These are phyloP conservation scores for Golubevia pallescens DNA, from an alignment of 1,284 basidiomycete species.

Conservation along the genomic window DNA sequence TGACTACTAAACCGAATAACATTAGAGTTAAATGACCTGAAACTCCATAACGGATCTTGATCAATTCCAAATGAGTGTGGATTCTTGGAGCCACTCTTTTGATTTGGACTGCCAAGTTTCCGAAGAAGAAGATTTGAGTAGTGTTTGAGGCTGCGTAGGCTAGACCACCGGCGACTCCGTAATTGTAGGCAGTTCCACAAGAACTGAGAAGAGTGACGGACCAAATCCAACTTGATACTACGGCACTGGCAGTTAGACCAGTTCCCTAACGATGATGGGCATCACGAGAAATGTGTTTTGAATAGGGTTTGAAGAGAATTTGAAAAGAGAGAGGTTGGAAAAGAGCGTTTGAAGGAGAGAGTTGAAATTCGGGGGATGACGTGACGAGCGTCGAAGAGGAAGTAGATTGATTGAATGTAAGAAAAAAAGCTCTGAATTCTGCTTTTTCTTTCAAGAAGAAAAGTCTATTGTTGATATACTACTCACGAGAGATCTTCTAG, in stretches of 20 bases:
- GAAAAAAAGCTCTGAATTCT: too few species aligned
- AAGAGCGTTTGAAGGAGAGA: too few species aligned
- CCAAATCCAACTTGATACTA: constrained; percentile 40
- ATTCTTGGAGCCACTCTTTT: constrained; percentile 42
- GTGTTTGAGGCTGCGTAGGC: neutral
- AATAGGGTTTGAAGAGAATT: too few species aligned
- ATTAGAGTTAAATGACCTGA: constrained; percentile 42
- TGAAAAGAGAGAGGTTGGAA: too few species aligned
- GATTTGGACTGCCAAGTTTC: constrained; percentile 45
- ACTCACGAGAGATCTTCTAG: too few species aligned
- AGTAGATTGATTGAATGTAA: too few species aligned
- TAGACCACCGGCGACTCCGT: constrained; percentile 34
- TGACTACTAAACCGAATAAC: constrained; percentile 50
- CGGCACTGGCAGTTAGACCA: constrained; percentile 8
- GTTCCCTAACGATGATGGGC: constrained; percentile 7
- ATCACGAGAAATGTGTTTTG: neutral
- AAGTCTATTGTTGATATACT: too few species aligned
- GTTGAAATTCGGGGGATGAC: too few species aligned
- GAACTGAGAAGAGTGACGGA: constrained; percentile 38
- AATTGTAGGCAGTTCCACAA: constrained; percentile 41
- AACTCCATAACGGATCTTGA: constrained; percentile 36
- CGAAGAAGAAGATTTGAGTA: constrained; percentile 37
- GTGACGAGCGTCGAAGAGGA: too few species aligned
- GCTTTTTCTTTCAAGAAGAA: too few species aligned
- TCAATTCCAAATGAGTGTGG: constrained; percentile 48